Evolutionary conservation across 1,284 basidiomycete genomes (phyloP).

Genomic region (Tilletia indica): DNA sequence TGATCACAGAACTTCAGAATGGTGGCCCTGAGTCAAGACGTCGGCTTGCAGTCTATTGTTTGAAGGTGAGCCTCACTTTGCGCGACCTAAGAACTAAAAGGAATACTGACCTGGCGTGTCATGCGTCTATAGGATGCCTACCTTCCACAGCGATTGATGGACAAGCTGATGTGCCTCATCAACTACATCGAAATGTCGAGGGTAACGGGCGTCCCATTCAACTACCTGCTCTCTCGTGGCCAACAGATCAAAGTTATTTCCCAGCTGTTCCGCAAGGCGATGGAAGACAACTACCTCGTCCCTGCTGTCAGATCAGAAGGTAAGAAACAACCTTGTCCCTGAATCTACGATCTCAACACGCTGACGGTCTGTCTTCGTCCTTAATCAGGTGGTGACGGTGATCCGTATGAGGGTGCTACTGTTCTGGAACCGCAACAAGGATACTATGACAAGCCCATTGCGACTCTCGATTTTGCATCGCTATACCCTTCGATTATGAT

Average conservation of each 20-base stretch:
- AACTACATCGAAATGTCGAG: conserved; percentile 56
- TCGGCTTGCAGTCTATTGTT: conserved; percentile 53
- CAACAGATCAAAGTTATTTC: conserved; percentile 56
- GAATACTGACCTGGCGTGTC: background rate
- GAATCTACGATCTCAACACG: background rate
- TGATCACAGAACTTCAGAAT: conserved; percentile 55
- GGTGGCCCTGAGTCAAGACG: conserved; percentile 53
- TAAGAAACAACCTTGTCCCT: background rate
- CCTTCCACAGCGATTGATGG: conserved; percentile 54
- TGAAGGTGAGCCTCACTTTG: conserved; percentile 33
- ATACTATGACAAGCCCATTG: conserved; percentile 54
- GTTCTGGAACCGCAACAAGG: conserved; percentile 54
- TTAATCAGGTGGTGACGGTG: conserved; percentile 29
- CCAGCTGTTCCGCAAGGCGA: conserved; percentile 55
- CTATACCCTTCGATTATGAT: conserved; percentile 56
- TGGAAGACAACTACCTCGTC: conserved; percentile 52
- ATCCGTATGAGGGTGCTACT: conserved; percentile 55
- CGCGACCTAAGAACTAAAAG: background rate
- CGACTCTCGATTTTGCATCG: conserved; percentile 55
- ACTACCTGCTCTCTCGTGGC: conserved; percentile 54
- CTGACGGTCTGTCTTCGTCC: background rate
- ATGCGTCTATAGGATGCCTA: conserved; percentile 43
- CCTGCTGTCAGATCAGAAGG: conserved; percentile 53
- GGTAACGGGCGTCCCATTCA: conserved; percentile 56
- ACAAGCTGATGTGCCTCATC: conserved; percentile 57